These are phyloP conservation scores for Colletotrichum noveboracense DNA, from an alignment of 2,329 filamentous ascomycete species.

Conservation along the genomic window DNA sequence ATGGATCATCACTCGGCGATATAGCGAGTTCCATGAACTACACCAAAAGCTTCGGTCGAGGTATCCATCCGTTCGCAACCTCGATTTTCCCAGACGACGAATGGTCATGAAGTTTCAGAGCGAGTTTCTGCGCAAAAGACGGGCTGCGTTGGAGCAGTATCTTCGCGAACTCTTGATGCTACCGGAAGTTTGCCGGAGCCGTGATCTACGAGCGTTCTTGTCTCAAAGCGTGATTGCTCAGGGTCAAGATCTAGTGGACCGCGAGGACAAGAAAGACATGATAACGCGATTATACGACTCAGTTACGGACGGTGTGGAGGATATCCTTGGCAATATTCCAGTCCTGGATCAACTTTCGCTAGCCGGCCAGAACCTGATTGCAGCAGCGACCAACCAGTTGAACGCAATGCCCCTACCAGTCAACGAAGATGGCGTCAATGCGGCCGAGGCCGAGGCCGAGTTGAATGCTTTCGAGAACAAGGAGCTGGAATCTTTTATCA, in stretches of 20 bases:
- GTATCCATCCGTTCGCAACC: slow-evolving; percentile 85
- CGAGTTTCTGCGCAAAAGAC: slow-evolving; percentile 91
- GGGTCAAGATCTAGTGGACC: slow-evolving; percentile 60
- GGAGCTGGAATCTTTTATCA: slow-evolving; percentile 93
- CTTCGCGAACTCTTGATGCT: slow-evolving; percentile 80
- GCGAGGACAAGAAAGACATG: slow-evolving; percentile 79
- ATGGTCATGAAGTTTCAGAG: slow-evolving; percentile 97
- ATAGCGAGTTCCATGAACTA: slow-evolving; percentile 96
- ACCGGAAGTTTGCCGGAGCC: slow-evolving; percentile 91
- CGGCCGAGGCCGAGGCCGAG: slow-evolving; percentile 89
- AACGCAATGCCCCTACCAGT: slow-evolving; percentile 58
- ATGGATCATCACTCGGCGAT: slow-evolving; percentile 90
- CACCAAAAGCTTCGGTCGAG: slow-evolving; percentile 85
- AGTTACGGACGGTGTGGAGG: slow-evolving; percentile 96
- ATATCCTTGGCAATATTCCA: slow-evolving; percentile 94
- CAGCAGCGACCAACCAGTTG: slow-evolving; percentile 72
- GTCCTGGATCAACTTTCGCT: slow-evolving; percentile 93
- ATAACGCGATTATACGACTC: slow-evolving; percentile 96
- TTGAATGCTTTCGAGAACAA: slow-evolving; percentile 90
- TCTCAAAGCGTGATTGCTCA: slow-evolving; percentile 83
- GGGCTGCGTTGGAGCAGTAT: slow-evolving; percentile 84
- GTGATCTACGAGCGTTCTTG: slow-evolving; percentile 89
- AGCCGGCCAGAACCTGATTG: slow-evolving; percentile 89
- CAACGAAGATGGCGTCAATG: slow-evolving; percentile 54
- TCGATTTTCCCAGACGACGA: slow-evolving; percentile 91